Conservation (phyloP, 2,329 filamentous ascomycete genomes). For the Trichoderma sp. region DNA sequence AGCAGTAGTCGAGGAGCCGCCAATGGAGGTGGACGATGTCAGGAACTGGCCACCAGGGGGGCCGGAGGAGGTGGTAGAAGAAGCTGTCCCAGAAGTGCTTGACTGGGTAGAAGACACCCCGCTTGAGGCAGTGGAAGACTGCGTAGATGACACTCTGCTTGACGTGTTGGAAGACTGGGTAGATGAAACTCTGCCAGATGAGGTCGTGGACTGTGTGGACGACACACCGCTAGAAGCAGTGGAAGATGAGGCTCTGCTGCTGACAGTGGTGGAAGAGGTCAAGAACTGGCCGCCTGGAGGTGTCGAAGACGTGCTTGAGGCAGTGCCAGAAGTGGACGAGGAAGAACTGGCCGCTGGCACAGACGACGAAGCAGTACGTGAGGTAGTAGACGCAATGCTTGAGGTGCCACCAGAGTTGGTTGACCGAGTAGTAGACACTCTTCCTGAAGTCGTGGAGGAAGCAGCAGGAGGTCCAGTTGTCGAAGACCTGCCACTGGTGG, state of each 20-base stretch:
- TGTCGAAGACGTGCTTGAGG: not conserved
- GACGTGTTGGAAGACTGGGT: not conserved
- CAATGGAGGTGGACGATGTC: not conserved
- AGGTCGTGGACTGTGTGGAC: not conserved
- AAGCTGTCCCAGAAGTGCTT: not conserved
- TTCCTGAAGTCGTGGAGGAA: not conserved
- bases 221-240: not conserved
- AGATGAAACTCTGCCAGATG: not conserved
- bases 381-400: not conserved
- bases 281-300: not conserved
- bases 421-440: not conserved
- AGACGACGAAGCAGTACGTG: not conserved
- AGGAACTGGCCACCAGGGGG: not conserved
- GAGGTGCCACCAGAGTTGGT: not conserved
- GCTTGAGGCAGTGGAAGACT: not conserved
- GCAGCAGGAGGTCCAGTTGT: not conserved
- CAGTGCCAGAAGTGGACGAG: not conserved
- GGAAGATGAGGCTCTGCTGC: not conserved
- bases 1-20: not conserved
- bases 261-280: not conserved
- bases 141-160: not conserved
- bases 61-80: not conserved
- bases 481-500: not conserved
- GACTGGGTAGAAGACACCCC: not conserved
- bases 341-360: not conserved